Evolutionary conservation across 306 rosid genomes (phyloP), one percentile per base, ranked within the genome.

Genomic region (Cucurbita ficifolia): DNA sequence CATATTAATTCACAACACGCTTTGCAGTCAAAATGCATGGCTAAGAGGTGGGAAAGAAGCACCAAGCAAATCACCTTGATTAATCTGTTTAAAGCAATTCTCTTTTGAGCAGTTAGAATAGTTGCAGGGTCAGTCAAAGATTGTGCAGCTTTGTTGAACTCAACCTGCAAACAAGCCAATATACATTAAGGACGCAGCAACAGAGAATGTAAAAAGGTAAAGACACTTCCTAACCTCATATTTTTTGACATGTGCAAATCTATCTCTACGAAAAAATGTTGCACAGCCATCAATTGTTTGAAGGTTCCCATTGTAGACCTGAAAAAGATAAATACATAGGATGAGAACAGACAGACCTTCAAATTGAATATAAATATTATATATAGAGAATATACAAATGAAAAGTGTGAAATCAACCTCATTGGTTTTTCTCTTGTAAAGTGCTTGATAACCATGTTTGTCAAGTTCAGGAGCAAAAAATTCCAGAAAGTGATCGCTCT

Each of bases 131-230:
- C 99, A 4, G 96, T 91, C 78, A 91, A 88, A 55, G 99, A 91
- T 76, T 91, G 99, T 12, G 99, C 99, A 84, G 97, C 97, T 83
- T 91, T 91, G 64, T 95, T 91, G 72, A 95, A 95, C 76, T 91
- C 99, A 83, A 95, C 99, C 99, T 95, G 91, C 81, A 86, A 19
- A 75, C 77, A 77, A 70, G 73, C 73, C 67, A 18, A 76, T 70
- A n/a, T 40, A 54, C 43, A 64, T 60, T 75, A 42, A 58, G 61
- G 74, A 43, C 59, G 51, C 46, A 64, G 61, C 75, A 59, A 78
- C 46, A 78, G n/a, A 3, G 8, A 38, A 11, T 13, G 11, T 17
- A 39, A 55, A 24, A 45, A 17, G 49, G 35, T 22, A 39, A 79
- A 81, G 60, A 61, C 49, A 77, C 35, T 76, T 76, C 80, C 86